A percentile compares a stretch with the other conserved stretches of the same genome.
Evolutionary conservation across 1,139 yeast genomes (phyloP).

Genomic region (Debaryomyces subglobosus): DNA sequence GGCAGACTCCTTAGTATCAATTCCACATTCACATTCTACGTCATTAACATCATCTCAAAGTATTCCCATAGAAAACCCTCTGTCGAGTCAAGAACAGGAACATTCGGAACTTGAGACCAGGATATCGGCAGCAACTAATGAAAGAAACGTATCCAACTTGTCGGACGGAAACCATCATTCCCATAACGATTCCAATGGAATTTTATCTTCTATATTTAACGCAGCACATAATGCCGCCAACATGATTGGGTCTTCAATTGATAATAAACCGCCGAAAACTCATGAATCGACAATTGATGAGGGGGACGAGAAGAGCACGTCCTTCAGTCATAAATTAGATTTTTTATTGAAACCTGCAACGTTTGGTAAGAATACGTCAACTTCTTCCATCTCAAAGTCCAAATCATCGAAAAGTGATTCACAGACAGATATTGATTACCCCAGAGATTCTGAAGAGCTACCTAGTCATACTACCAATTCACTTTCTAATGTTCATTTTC

Average conservation of each 20-base stretch:
- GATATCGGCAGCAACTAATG: neutral
- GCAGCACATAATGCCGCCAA: conserved; percentile 32
- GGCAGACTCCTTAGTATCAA: neutral
- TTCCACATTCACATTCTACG: conserved; percentile 6
- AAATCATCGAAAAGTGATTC: conserved; percentile 2
- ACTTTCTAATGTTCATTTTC: conserved; percentile 50
- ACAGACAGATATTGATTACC: conserved; percentile 6
- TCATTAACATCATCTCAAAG: neutral
- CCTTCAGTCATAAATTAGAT: conserved; percentile 22
- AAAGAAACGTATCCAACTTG: neutral
- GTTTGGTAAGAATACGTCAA: conserved; percentile 16
- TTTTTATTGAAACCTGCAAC: conserved; percentile 19
- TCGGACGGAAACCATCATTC: neutral
- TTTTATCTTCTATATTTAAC: conserved; percentile 29
- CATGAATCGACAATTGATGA: conserved; percentile 5
- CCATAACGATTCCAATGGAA: conserved; percentile 20
- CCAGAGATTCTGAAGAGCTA: conserved; percentile 5
- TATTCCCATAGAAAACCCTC: neutral
- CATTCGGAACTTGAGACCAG: neutral
- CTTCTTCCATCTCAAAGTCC: conserved; percentile 3
- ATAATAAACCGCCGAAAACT: conserved; percentile 2
- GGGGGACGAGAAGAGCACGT: conserved; percentile 17
- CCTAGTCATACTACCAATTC: conserved; percentile 3
- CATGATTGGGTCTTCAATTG: conserved; percentile 10
- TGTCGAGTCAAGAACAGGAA: neutral